Conservation (phyloP, 768 basidiomycete genomes). For the Mrakia hoshinonis region DNA sequence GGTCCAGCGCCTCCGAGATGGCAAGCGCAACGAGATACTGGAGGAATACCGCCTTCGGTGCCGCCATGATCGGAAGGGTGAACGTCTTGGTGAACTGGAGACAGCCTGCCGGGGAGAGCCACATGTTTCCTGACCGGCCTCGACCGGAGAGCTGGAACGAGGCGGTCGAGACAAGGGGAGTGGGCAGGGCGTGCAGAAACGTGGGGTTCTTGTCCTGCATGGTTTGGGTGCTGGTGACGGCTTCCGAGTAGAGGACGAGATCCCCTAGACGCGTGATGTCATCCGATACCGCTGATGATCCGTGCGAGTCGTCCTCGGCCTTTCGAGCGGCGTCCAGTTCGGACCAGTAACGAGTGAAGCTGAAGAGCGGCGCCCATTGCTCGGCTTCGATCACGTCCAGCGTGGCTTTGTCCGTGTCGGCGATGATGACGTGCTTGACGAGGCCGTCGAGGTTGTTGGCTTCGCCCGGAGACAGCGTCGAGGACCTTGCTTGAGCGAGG, state of each 20-base stretch:
- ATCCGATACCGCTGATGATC: too few species aligned
- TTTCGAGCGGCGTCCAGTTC: slow-evolving; percentile 41
- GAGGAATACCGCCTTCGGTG: slow-evolving; percentile 71
- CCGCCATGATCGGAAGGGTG: slow-evolving; percentile 51
- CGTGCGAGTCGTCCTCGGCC: background rate
- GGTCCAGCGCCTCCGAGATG: slow-evolving; percentile 73
- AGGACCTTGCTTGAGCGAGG: slow-evolving; percentile 18
- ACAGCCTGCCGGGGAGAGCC: slow-evolving; percentile 86
- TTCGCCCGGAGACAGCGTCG: too few species aligned
- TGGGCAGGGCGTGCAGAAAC: slow-evolving; percentile 59
- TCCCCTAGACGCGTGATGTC: slow-evolving; percentile 51
- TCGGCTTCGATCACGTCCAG: too few species aligned
- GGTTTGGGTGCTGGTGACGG: slow-evolving; percentile 87
- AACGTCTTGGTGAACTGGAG: slow-evolving; percentile 72
- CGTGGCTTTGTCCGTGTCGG: background rate
- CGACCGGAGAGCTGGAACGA: slow-evolving; percentile 78
- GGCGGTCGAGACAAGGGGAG: slow-evolving; percentile 73
- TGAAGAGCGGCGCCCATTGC: too few species aligned
- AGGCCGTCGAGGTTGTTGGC: background rate
- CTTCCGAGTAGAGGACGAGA: slow-evolving; percentile 72
- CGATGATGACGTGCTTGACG: slow-evolving; percentile 30
- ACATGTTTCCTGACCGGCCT: slow-evolving; percentile 77
- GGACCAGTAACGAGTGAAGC: slow-evolving; percentile 57
- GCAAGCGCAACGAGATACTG: slow-evolving; percentile 89
- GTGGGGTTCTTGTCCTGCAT: slow-evolving; percentile 84